These are phyloP conservation scores for Jamesozyma piceae DNA, from an alignment of 805 yeast genomes.

Conservation along the genomic window DNA sequence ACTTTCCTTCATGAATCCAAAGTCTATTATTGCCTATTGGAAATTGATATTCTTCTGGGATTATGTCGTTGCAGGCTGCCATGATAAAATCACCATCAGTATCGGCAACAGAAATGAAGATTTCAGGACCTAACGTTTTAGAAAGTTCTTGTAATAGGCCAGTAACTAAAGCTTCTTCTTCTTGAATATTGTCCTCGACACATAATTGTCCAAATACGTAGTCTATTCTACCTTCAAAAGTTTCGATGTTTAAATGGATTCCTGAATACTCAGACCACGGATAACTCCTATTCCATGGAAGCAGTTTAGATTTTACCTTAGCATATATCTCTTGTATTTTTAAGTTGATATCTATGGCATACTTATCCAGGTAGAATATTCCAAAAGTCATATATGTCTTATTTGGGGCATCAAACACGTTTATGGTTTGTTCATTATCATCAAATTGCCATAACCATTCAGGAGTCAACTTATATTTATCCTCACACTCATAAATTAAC, in stretches of 20 bases:
- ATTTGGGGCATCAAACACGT: conserved; percentile 14
- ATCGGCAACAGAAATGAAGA: conserved; percentile 41
- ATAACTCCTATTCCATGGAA: conserved; percentile 34
- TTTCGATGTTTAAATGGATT: conserved; percentile 14
- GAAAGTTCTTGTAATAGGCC: conserved; percentile 35
- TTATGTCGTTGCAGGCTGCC: conserved; percentile 38
- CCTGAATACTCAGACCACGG: conserved; percentile 35
- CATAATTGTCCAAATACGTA: conserved; percentile 29
- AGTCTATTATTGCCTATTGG: conserved; percentile 38
- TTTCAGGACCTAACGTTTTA: conserved; percentile 19
- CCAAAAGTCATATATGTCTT: conserved; percentile 24
- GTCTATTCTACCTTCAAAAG: conserved; percentile 5
- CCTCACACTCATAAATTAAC: not conserved
- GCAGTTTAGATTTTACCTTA: conserved; percentile 7
- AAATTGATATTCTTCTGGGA: conserved; percentile 38
- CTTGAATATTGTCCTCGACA: conserved; percentile 35
- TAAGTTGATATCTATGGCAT: not conserved
- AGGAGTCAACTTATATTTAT: conserved; percentile 2
- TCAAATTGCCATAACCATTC: conserved; percentile 22
- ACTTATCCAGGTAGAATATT: conserved; percentile 20
- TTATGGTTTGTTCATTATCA: conserved; percentile 9
- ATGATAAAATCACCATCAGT: conserved; percentile 49
- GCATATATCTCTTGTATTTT: conserved; percentile 1
- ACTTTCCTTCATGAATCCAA: conserved; percentile 40
- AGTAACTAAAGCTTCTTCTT: conserved; percentile 40